Evolutionary conservation across 805 yeast species (phyloP).

Genomic region (Lachancea sp.): DNA sequence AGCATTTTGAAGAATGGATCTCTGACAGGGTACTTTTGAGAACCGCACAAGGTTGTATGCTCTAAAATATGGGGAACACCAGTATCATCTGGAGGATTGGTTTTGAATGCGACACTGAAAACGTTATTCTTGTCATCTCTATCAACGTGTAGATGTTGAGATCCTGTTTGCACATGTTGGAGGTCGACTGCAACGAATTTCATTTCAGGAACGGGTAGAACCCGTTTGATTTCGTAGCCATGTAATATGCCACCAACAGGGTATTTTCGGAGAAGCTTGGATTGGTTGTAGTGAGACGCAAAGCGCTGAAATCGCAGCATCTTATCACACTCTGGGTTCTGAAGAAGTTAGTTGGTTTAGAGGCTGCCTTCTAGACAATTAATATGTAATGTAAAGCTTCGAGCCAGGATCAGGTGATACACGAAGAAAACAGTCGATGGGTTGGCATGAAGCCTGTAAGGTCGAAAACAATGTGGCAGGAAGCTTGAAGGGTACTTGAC

Average conservation of each 20-base stretch:
- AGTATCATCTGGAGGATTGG: conserved; percentile 90
- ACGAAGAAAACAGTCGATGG: too few species aligned
- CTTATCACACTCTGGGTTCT: not conserved
- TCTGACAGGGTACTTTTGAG: conserved; percentile 82
- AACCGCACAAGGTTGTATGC: conserved; percentile 94
- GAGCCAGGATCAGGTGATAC: not conserved
- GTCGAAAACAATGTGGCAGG: too few species aligned
- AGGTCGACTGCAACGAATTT: conserved; percentile 73
- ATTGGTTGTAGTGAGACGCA: conserved; percentile 26
- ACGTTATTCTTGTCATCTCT: conserved; percentile 80
- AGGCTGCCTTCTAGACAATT: not conserved
- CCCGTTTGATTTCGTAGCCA: conserved; percentile 63
- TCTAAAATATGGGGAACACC: conserved; percentile 96
- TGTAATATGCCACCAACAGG: conserved; percentile 57
- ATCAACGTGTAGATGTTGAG: conserved; percentile 80
- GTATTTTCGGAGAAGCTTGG: conserved; percentile 42
- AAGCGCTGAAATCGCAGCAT: conserved; percentile 26
- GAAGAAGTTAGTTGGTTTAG: not conserved
- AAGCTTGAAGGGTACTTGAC: too few species aligned
- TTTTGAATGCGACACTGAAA: conserved; percentile 82
- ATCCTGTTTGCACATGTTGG: conserved; percentile 60
- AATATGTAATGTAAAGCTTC: not conserved
- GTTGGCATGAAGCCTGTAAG: too few species aligned
- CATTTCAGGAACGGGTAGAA: conserved; percentile 71
- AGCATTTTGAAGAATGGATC: conserved; percentile 98